Evolutionary conservation across 2,329 filamentous ascomycete genomes (phyloP).

Genomic region (Paraphaeosphaeria minitans): DNA sequence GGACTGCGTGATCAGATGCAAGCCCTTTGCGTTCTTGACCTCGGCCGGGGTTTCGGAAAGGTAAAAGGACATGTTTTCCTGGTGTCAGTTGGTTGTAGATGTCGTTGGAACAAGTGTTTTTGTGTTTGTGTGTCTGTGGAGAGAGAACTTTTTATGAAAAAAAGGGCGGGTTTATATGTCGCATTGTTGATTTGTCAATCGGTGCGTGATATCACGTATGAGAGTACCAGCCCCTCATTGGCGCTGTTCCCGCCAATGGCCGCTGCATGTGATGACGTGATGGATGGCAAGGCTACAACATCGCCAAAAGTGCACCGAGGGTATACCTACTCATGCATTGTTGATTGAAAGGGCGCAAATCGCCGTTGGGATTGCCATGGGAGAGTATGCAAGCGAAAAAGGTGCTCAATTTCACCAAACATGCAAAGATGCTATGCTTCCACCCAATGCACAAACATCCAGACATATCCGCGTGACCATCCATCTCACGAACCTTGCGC

Average conservation of each 20-base stretch:
- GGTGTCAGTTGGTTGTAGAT: too few relatives aligned
- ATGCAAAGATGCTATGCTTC: neutral
- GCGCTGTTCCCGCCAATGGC: neutral
- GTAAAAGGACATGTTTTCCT: conserved; percentile 47
- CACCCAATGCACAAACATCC: neutral
- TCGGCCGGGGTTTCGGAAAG: conserved; percentile 36
- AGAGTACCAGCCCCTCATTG: conserved; percentile 4
- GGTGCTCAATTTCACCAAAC: too few relatives aligned
- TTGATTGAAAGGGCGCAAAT: too few relatives aligned
- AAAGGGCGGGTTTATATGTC: neutral
- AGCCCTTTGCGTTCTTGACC: conserved; percentile 44
- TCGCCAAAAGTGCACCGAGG: neutral
- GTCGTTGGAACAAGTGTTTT: too few relatives aligned
- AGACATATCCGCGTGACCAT: neutral
- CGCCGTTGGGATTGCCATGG: too few relatives aligned
- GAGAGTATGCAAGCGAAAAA: too few relatives aligned
- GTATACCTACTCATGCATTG: neutral
- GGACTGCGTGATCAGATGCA: conserved; percentile 58
- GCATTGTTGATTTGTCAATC: neutral
- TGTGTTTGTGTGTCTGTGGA: too few relatives aligned
- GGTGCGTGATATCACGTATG: conserved; percentile 4
- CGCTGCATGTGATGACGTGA: conserved; percentile 3
- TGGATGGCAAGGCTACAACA: neutral
- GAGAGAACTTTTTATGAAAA: too few relatives aligned
- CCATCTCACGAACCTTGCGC: neutral